These are phyloP conservation scores for Ogataea naganishii DNA, from an alignment of 805 yeast genomes.

Conservation along the genomic window DNA sequence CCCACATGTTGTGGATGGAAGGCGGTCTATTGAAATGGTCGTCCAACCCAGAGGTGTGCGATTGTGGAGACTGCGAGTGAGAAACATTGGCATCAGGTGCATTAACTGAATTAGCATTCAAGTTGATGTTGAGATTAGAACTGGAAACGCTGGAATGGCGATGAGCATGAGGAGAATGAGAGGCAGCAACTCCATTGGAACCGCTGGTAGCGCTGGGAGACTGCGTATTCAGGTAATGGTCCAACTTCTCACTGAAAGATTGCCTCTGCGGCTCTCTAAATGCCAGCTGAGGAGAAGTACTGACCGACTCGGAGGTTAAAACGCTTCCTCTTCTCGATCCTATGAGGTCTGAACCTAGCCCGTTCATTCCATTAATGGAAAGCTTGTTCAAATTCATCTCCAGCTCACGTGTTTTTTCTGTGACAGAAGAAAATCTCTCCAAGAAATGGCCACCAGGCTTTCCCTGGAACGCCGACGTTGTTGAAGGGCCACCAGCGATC, in stretches of 20 bases:
- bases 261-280: constrained; percentile 29
- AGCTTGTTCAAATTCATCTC: constrained; percentile 40
- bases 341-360: constrained; percentile 20
- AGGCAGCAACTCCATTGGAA: too few relatives aligned
- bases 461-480: constrained; percentile 31
- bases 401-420: constrained; percentile 62
- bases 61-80: not conserved
- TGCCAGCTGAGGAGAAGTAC: constrained; percentile 18
- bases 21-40: too few relatives aligned
- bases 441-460: constrained; percentile 35
- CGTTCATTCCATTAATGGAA: constrained; percentile 16
- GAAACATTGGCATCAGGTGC: constrained; percentile 18
- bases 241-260: constrained; percentile 55
- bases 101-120: constrained; percentile 26
- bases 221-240: constrained; percentile 37
- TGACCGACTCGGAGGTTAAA: constrained; percentile 23
- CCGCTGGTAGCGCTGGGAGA: too few relatives aligned
- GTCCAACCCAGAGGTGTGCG: too few relatives aligned
- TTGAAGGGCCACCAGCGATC: constrained; percentile 29
- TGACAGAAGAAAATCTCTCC: constrained; percentile 55
- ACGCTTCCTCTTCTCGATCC: constrained; percentile 48
- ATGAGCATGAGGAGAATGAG: constrained; percentile 14
- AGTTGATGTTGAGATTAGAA: constrained; percentile 18
- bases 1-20: constrained; percentile 41
- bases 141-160: constrained; percentile 22